Evolutionary conservation across 805 yeast species (phyloP).

Genomic region (Danielia reshetovae): DNA sequence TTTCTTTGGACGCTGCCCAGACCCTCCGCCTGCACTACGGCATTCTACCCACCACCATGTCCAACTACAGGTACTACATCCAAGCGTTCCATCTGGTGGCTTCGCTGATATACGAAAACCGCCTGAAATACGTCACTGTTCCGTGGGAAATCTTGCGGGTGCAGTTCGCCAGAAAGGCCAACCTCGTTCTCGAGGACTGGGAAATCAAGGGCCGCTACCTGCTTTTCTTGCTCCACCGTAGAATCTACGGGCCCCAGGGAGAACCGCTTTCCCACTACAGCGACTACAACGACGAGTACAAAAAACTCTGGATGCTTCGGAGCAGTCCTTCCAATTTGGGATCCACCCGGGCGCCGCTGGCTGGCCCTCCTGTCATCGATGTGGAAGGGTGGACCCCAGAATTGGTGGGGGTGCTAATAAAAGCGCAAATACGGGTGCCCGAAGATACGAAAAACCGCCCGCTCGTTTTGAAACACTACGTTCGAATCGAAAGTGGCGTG

Average conservation of each 20-base stretch:
- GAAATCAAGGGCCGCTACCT: constrained; percentile 14
- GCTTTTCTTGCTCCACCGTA: constrained; percentile 12
- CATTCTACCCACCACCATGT: constrained; percentile 3
- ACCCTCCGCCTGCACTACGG: constrained; percentile 17
- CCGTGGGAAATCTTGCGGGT: constrained; percentile 15
- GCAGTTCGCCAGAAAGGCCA: constrained; percentile 7
- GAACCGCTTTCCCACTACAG: constrained; percentile 13
- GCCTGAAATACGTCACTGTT: constrained; percentile 7
- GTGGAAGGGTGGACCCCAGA: constrained; percentile 8
- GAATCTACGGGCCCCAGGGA: constrained; percentile 12
- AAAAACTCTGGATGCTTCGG: no score
- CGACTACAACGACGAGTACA: constrained; percentile 9
- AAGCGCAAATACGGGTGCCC: constrained; percentile 7
- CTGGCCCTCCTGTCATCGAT: background rate
- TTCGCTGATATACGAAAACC: constrained; percentile 4
- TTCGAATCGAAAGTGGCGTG: constrained; percentile 2
- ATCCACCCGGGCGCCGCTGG: background rate
- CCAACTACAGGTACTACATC: constrained; percentile 10
- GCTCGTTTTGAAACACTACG: constrained; percentile 5
- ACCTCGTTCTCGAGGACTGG: constrained; percentile 11
- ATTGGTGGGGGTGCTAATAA: constrained; percentile 8
- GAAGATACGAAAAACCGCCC: constrained; percentile 3
- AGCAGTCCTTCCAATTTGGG: background rate
- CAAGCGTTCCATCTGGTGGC: constrained; percentile 13
- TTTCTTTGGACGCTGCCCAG: constrained; percentile 11